These are phyloP conservation scores for Oryza nivara DNA, from an alignment of 176 grass and related monocot species.

Conservation along the genomic window DNA sequence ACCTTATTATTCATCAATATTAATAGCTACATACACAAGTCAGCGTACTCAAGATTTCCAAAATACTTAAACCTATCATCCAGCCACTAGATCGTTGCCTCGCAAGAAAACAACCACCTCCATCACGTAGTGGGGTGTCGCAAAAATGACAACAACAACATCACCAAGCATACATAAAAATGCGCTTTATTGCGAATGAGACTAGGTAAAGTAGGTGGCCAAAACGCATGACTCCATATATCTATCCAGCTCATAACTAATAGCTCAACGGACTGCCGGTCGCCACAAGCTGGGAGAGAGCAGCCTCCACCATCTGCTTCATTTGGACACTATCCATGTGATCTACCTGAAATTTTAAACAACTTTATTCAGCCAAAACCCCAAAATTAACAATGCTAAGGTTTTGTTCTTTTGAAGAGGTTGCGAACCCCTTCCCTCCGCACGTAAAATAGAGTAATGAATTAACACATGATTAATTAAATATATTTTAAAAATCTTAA, in stretches of 20 bases:
- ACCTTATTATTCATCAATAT: not conserved
- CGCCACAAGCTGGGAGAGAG: constrained; percentile 5
- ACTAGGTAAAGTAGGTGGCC: not conserved
- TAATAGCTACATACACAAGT: not conserved
- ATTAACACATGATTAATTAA: too few relatives aligned
- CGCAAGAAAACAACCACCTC: not conserved
- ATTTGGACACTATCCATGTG: constrained; percentile 17
- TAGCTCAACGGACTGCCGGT: constrained; percentile 11
- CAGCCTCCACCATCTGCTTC: constrained; percentile 24
- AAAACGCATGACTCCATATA: not conserved
- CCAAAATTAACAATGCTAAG: too few relatives aligned
- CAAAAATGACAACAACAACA: not conserved
- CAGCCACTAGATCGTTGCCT: not conserved
- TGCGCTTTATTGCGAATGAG: not conserved
- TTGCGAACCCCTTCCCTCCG: too few relatives aligned
- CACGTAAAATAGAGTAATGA: too few relatives aligned
- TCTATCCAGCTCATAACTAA: not conserved
- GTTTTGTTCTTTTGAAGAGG: too few relatives aligned
- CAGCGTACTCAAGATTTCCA: not conserved
- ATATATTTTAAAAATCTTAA: too few relatives aligned
- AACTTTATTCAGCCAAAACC: not conserved
- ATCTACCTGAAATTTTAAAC: constrained; percentile 18
- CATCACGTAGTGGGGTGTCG: not conserved
- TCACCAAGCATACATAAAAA: not conserved
- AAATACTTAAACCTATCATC: not conserved